Conservation (phyloP, 129 eudicot species). For the Deinandra increscens region DNA sequence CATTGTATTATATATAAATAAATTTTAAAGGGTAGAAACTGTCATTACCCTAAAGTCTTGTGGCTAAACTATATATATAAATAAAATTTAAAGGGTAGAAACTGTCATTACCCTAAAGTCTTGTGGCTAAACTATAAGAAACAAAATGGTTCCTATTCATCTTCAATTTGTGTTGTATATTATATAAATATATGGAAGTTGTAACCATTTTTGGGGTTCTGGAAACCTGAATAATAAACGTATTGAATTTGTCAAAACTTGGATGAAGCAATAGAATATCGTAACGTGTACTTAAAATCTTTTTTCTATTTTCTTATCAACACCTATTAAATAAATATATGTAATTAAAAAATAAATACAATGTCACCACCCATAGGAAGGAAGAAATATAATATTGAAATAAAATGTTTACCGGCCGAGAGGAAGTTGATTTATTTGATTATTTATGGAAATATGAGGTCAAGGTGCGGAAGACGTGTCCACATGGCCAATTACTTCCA, state of each 20-base stretch:
- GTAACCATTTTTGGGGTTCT: background rate
- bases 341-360: background rate
- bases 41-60: no score
- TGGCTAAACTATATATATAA: no score
- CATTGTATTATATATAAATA: no score
- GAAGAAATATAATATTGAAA: background rate
- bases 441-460: background rate
- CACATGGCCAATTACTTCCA: conserved; percentile 21
- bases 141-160: no score
- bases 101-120: no score
- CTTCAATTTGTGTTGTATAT: no score
- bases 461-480: conserved; percentile 19
- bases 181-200: no score
- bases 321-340: background rate
- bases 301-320: background rate
- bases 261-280: background rate
- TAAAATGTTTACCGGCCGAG: background rate
- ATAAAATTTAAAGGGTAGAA: no score
- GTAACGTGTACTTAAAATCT: background rate
- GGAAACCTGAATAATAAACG: background rate
- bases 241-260: background rate
- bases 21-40: no score
- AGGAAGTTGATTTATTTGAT: background rate
- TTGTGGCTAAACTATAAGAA: no score
- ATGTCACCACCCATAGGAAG: background rate